Evolutionary conservation across 2,329 filamentous ascomycete species (phyloP).

Genomic region (Knufia fluminis): DNA sequence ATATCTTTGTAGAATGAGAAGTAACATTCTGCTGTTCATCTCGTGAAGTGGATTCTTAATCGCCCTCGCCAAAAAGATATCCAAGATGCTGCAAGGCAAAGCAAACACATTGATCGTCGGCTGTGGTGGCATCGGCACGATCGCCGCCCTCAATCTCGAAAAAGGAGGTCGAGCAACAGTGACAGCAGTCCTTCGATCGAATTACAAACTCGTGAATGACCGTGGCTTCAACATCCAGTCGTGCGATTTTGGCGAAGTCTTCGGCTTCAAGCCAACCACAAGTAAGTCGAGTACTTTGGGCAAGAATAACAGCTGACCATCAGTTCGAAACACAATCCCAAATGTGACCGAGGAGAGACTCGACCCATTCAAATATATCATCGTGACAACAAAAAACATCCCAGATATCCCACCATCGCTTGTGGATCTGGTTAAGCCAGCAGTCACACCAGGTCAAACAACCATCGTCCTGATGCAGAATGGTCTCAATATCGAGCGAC

Average conservation of each 20-base stretch:
- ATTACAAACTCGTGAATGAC: slow-evolving; percentile 41
- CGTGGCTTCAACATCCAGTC: slow-evolving; percentile 48
- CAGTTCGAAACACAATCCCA: slow-evolving; percentile 43
- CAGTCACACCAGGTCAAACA: slow-evolving; percentile 43
- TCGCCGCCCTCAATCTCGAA: slow-evolving; percentile 49
- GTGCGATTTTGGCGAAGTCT: slow-evolving; percentile 44
- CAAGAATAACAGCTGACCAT: neutral
- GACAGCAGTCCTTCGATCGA: slow-evolving; percentile 49
- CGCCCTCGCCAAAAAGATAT: too few relatives aligned
- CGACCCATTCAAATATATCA: slow-evolving; percentile 45
- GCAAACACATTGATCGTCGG: slow-evolving; percentile 45
- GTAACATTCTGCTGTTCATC: too few relatives aligned
- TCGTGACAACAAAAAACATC: slow-evolving; percentile 51
- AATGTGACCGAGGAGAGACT: slow-evolving; percentile 26
- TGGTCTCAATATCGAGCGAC: slow-evolving; percentile 53
- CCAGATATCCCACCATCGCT: slow-evolving; percentile 44
- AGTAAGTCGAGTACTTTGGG: slow-evolving; percentile 24
- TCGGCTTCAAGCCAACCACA: slow-evolving; percentile 39
- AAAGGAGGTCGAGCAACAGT: slow-evolving; percentile 42
- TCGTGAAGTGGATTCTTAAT: neutral
- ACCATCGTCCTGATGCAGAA: slow-evolving; percentile 52
- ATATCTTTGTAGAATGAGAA: too few relatives aligned
- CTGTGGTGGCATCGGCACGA: slow-evolving; percentile 50
- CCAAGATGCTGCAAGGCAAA: slow-evolving; percentile 21
- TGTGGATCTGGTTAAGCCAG: slow-evolving; percentile 42